Evolutionary conservation across 2,329 filamentous ascomycete genomes (phyloP), one percentile per base, ranked within the genome.

Genomic region (Chalaropsis ovoidea): DNA sequence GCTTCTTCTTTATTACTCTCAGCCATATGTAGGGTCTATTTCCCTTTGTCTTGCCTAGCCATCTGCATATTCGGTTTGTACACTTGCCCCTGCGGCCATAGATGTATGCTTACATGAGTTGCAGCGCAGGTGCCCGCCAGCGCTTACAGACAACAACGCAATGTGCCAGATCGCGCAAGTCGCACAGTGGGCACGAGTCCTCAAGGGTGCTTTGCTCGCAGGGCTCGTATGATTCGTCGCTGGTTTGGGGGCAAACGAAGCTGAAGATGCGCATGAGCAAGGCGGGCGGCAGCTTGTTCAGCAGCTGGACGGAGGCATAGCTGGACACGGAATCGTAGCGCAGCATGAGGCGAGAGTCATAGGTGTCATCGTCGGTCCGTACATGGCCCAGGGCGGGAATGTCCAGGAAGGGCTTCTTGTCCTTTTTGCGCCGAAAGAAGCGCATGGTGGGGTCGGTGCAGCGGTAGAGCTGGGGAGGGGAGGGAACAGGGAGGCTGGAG

Each of bases 181-280:
- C 90, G 77, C 93, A 97, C 70, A 95, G 85, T 88, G 94, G 93
- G 77, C 93, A 97, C 66, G 85, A 86, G 76, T 90, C 86, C 70
- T 88, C 87, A 62, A 85, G 82, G 70, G 87, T 85, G 67, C 87
- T 90, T 71, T 89, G 83, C 77, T 97, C 93, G 72, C 89, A 93
- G 52, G 86, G 86, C 70, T 90, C 86, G 75, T 94, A 95, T 67
- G 81, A 86, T 72, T 86, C 80, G 75, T 97, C 92, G 64, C 78
- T 77, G 43, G 85, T 79, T 75, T 97, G 93, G 7, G 92, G 92
- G 71, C 92, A 96, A 66, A 96, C 86, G 70, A 85, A 85, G 71
- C 81, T 76, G 74, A 96, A 93, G 73, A 96, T 92, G 73, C 82
- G 84, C 70, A 84, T 80, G 67, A 96, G 80, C 39, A 95, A 79